Conservation (phyloP, 2,329 filamentous ascomycete genomes). For the Pseudophaeomoniella oleicola region DNA sequence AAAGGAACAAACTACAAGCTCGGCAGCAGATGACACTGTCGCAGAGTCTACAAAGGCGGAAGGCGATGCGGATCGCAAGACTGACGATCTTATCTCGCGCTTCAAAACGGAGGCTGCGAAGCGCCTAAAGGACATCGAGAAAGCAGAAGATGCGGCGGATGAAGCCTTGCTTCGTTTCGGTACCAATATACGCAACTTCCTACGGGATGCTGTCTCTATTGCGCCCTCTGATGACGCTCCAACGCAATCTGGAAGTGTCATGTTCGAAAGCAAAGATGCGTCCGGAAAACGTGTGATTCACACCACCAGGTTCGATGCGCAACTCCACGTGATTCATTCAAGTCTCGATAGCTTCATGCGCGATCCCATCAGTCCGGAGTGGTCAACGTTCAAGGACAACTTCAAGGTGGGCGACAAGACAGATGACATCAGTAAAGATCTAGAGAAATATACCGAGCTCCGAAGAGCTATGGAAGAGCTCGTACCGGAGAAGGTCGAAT, state of each 20-base stretch:
- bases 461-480: conserved; percentile 83
- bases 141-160: conserved; percentile 88
- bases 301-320: conserved; percentile 84
- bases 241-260: conserved; percentile 41
- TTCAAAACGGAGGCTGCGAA: conserved; percentile 66
- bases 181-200: conserved; percentile 73
- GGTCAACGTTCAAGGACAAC: conserved; percentile 52
- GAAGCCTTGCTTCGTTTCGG: conserved; percentile 89
- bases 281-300: conserved; percentile 88
- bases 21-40: conserved; percentile 10
- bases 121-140: conserved; percentile 75
- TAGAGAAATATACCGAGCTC: conserved; percentile 77
- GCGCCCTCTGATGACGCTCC: conserved; percentile 43
- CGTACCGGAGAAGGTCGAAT: conserved; percentile 86
- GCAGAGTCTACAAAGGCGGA: conserved; percentile 10
- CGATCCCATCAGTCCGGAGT: conserved; percentile 62
- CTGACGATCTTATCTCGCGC: conserved; percentile 56
- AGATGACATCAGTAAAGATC: conserved; percentile 61
- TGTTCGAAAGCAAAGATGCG: conserved; percentile 90
- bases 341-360: conserved; percentile 66
- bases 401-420: conserved; percentile 81
- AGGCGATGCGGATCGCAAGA: conserved; percentile 26
- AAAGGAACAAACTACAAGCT: conserved; percentile 16
- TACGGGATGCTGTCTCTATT: conserved; percentile 80
- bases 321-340: conserved; percentile 89